These are phyloP conservation scores for Wickerhamiella pararugosa DNA, from an alignment of 1,139 yeast species.

Conservation along the genomic window DNA sequence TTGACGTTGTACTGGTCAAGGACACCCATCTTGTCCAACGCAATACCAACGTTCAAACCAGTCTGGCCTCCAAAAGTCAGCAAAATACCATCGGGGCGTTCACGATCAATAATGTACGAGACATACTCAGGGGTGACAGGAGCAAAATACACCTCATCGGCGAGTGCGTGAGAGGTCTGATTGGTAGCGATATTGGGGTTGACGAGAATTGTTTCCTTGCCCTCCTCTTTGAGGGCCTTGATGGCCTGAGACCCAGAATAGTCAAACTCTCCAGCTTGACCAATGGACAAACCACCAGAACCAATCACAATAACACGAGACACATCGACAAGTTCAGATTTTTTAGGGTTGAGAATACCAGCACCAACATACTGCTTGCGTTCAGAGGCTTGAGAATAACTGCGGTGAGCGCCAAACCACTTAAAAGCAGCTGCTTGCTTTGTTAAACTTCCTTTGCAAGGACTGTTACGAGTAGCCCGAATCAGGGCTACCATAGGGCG, in stretches of 20 bases:
- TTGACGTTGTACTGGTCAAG: conserved; percentile 81
- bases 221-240: conserved; percentile 85
- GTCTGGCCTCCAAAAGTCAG: conserved; percentile 98
- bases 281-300: conserved; percentile 94
- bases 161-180: conserved; percentile 90
- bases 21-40: conserved; percentile 84
- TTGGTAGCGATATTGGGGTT: conserved; percentile 97
- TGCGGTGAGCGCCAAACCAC: not conserved
- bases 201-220: conserved; percentile 69
- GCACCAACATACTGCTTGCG: conserved; percentile 36
- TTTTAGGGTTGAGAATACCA: conserved; percentile 34
- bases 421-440: conserved; percentile 4
- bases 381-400: conserved; percentile 4
- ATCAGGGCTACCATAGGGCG: conserved; percentile 11
- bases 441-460: conserved; percentile 11
- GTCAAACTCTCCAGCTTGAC: conserved; percentile 99
- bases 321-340: conserved; percentile 60
- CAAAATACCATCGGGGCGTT: conserved; percentile 88
- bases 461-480: conserved; percentile 13
- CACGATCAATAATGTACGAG: conserved; percentile 85
- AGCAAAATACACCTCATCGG: conserved; percentile 89
- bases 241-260: conserved; percentile 97
- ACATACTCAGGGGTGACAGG: conserved; percentile 97
- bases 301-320: conserved; percentile 85
- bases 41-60: conserved; percentile 88